These are phyloP conservation scores for Eudorina sp. DNA, from an alignment of 139 green algal genomes.

Conservation along the genomic window DNA sequence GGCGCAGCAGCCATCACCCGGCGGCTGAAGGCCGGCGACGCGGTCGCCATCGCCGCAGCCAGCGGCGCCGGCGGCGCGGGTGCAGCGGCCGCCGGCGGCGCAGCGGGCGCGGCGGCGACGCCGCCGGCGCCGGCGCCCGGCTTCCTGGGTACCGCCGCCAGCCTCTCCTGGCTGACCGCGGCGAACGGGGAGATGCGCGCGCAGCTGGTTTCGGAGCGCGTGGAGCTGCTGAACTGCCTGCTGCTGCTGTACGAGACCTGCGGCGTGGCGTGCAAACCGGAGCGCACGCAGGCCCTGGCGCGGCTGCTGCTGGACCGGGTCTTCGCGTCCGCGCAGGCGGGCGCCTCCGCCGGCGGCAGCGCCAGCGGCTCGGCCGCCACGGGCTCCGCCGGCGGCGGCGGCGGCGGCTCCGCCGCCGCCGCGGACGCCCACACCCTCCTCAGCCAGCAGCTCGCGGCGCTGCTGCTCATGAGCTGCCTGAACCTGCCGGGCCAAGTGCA, in stretches of 20 bases:
- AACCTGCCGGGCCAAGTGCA: slow-evolving; percentile 55
- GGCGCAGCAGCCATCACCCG: slow-evolving; percentile 27
- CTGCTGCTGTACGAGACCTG: slow-evolving; percentile 72
- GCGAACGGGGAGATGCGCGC: slow-evolving; percentile 44
- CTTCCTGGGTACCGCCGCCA: not conserved
- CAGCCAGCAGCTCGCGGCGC: slow-evolving; percentile 33
- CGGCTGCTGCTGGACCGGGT: slow-evolving; percentile 61
- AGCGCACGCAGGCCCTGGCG: slow-evolving; percentile 64
- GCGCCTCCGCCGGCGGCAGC: not conserved
- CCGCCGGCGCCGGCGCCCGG: slow-evolving; percentile 1
- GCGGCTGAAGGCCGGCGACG: not conserved
- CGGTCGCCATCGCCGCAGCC: not conserved
- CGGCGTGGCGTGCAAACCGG: slow-evolving; percentile 61
- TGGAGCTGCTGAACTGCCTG: slow-evolving; percentile 70
- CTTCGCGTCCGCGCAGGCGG: slow-evolving; percentile 39
- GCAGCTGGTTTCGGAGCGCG: slow-evolving; percentile 66
- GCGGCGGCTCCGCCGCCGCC: not conserved
- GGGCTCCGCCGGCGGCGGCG: not conserved
- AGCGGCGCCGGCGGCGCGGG: not conserved
- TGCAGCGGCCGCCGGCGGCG: not conserved
- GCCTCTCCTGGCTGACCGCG: slow-evolving; percentile 36
- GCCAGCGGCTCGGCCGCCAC: not conserved
- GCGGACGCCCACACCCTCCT: not conserved
- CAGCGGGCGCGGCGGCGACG: not conserved
- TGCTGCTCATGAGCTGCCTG: slow-evolving; percentile 69